Conservation (phyloP, 2,329 filamentous ascomycete genomes). For the Rachicladosporium sp. region DNA sequence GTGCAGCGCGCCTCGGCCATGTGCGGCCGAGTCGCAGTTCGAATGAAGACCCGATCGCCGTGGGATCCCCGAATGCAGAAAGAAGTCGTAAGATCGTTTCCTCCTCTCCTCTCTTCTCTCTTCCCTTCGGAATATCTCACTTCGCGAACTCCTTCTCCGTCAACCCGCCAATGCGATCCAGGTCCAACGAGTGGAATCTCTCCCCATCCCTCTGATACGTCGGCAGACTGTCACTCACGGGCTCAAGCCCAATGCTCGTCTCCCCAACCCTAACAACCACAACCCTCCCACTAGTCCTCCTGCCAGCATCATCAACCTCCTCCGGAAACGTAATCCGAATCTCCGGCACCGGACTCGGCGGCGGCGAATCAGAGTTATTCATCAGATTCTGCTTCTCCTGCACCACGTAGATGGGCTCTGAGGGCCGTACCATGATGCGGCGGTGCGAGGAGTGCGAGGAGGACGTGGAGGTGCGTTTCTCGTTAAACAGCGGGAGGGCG, state of each 20-base stretch:
- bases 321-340: slow-evolving; percentile 98
- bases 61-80: too few relatives aligned
- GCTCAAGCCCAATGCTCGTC: slow-evolving; percentile 76
- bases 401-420: slow-evolving; percentile 63
- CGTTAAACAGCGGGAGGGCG: slow-evolving; percentile 58
- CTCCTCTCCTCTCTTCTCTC: too few relatives aligned
- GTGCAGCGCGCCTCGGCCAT: too few relatives aligned
- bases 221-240: slow-evolving; percentile 66
- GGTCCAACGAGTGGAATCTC: slow-evolving; percentile 85
- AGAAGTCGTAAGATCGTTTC: too few relatives aligned
- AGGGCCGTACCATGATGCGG: slow-evolving; percentile 42
- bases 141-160: slow-evolving; percentile 61
- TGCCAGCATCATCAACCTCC: slow-evolving; percentile 75
- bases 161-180: slow-evolving; percentile 85
- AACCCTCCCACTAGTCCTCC: slow-evolving; percentile 70
- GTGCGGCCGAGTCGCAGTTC: too few relatives aligned
- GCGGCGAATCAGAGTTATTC: slow-evolving; percentile 60
- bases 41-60: too few relatives aligned
- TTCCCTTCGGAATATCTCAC: too few relatives aligned
- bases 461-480: slow-evolving; percentile 37
- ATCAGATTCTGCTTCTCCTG: slow-evolving; percentile 70
- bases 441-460: slow-evolving; percentile 37
- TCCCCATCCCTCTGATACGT: slow-evolving; percentile 67
- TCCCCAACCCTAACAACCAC: slow-evolving; percentile 88
- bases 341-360: slow-evolving; percentile 72